Percentiles rank a stretch among this genome's conserved stretches.
phyloP scores from a whole-genome alignment of 2,329 filamentous ascomycete species.

The Epichloe brachyelytri region DNA sequence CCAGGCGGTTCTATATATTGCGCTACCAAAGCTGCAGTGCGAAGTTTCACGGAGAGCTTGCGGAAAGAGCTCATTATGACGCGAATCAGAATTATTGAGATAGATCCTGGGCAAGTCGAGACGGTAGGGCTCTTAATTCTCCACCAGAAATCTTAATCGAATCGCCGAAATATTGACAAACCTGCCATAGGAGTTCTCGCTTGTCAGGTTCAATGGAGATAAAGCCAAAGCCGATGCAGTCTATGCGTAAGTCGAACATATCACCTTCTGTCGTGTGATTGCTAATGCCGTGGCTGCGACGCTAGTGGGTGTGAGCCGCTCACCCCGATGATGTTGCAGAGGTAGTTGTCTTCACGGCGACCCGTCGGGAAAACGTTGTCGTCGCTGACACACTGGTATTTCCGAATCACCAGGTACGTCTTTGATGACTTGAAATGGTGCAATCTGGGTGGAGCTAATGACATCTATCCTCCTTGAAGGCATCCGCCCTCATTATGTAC shows the following conservation, averaged over 20 bases:
- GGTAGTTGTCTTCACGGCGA: conserved; percentile 73
- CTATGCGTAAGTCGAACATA: conserved; percentile 49
- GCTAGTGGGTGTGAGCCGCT: conserved; percentile 62
- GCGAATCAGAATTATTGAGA: conserved; percentile 69
- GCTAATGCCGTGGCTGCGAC: not conserved
- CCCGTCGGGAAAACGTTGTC: conserved; percentile 79
- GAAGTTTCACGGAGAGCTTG: conserved; percentile 71
- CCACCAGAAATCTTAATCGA: not conserved
- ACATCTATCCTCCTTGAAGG: conserved; percentile 9
- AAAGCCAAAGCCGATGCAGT: conserved; percentile 82
- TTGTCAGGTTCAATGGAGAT: conserved; percentile 81
- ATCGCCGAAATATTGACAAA: not conserved
- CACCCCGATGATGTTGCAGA: conserved; percentile 88
- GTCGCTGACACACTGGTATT: conserved; percentile 78
- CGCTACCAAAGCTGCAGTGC: conserved; percentile 79
- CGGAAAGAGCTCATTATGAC: conserved; percentile 73
- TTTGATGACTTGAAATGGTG: not conserved
- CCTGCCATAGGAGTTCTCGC: conserved; percentile 57
- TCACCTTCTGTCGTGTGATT: not conserved
- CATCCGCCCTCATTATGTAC: conserved; percentile 20
- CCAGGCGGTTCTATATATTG: conserved; percentile 83
- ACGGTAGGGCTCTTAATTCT: conserved; percentile 36
- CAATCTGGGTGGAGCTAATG: not conserved
- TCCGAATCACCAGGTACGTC: conserved; percentile 70
- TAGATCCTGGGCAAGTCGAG: conserved; percentile 88